Evolutionary conservation across 139 green algal genomes (phyloP), one percentile per base, ranked within the genome.

Genomic region (Desmodesmus armatus): DNA sequence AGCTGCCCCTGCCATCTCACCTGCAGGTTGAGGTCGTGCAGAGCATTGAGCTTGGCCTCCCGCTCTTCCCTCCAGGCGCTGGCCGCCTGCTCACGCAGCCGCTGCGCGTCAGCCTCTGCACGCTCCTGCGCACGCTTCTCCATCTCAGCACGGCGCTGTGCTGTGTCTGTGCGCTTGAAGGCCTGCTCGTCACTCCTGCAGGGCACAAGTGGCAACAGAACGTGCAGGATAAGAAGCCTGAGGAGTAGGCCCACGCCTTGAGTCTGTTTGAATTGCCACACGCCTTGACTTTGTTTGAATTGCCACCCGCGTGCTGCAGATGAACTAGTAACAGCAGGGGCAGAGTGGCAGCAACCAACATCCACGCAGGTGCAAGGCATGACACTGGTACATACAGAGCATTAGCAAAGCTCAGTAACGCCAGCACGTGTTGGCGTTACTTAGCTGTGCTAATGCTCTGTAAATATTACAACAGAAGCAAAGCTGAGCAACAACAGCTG

Each of bases 21-120:
- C 76, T 82, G 76, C 37, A 78, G 44, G 41, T 78, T 75, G 21
- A 85, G 55, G 25, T 85, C 65, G 19, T 78, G 31, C 41, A 85
- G 79, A 33, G 43, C 51, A n/a, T 47, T 25, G 31, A 62, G 47
- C 63, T 62, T 55, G n/a, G 9, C 11, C 65, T 77, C 79, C 29
- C 69, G 79, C 44, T 75, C 79, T 31, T 37, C 31, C 0, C 41
- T n/a, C 41, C 62, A 44, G 21, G 33, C 63, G 33, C 43, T 65
- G 33, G 47, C 62, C 29, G 74, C 74, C 47, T 63, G 49, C 29
- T 81, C 17, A 6, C 47, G 74, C 74, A 69, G 29, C 15, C 27
- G 25, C 19, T 29, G 29, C 13, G 47, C 49, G 13, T 53, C 49
- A 17, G 79, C 79, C 44, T 72, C 79, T 49, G 79, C 63, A 5